Evolutionary conservation across 2,329 filamentous ascomycete species (phyloP), one percentile per base, ranked within the genome.

Genomic region (Rugonectria rugulosa): DNA sequence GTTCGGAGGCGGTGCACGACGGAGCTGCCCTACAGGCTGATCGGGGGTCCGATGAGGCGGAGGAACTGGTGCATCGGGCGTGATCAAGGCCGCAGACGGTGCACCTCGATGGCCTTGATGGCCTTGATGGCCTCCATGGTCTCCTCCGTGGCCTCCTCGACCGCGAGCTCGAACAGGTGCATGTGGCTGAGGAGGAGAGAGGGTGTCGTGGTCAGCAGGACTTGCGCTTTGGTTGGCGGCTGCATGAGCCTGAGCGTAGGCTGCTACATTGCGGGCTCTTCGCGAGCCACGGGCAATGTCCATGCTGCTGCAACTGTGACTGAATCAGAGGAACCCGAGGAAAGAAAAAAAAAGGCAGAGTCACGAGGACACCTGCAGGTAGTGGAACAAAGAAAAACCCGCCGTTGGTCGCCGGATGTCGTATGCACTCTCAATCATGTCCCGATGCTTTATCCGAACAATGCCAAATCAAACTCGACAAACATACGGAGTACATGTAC

Each of bases 281-380:
- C 70, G 65, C 31, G 70, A 68, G 50, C 70, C 70, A 47, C 68
- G 69, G 45, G 59, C 49, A 53, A 70, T 63, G 58, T 72, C 68
- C 70, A 72, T 59, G 38, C 24, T 55, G 40, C 20, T 26, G 27
- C n/a, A 32, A 6, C 43, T 17, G n/a, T n/a, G n/a, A n/a, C n/a
- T n/a, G n/a, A n/a, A n/a, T n/a, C n/a, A 29, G 26, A 29, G 12
- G 12, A 29, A 29, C 7, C 7, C 7, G 12, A 29, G 26, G 12
- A 29, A 29, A 29, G 12, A 12, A 29, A 29, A 29, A 29, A 29
- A 29, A 23, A 19, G 19, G 10, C 26, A 11, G 37, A 26, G 32
- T 34, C 44, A 47, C 44, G 44, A 47, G 44, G 32, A 36, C 15
- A 11, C 11, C 29, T 11, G 29, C 24, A 27, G 24, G 24, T 27